Percentiles rank a stretch among this genome's conserved stretches.
phyloP scores from a whole-genome alignment of 495 filamentous ascomycete species.

The Trichoderma asperelloides region DNA sequence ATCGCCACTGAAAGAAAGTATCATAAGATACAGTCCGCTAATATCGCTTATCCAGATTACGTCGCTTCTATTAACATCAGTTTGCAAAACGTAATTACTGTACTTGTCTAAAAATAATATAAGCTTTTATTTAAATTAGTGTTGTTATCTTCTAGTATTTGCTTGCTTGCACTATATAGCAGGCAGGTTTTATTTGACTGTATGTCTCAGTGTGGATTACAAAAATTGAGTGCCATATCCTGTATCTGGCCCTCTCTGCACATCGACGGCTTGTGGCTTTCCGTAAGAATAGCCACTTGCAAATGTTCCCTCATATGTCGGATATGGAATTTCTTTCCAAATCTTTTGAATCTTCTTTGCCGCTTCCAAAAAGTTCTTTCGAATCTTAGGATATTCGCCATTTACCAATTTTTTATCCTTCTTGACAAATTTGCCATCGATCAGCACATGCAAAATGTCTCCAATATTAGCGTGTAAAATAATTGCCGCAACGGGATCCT shows the following conservation, averaged over 20 bases:
- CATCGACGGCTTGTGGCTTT: constrained; percentile 1
- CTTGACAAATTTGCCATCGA: constrained; percentile 16
- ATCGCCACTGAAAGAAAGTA: too few species aligned
- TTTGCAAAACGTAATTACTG: too few species aligned
- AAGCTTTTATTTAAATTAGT: too few species aligned
- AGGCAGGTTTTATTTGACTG: too few species aligned
- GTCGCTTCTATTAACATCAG: too few species aligned
- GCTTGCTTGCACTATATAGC: too few species aligned
- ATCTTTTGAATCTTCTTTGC: constrained; percentile 16
- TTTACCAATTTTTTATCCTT: constrained; percentile 11
- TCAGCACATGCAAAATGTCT: constrained; percentile 34
- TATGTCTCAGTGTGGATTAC: too few species aligned
- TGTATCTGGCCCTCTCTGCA: constrained; percentile 9
- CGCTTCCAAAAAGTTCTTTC: constrained; percentile 13
- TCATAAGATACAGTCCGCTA: too few species aligned
- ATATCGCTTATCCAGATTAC: too few species aligned
- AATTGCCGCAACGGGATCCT: constrained; percentile 43
- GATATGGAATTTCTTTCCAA: constrained; percentile 8
- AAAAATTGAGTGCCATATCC: constrained; percentile 11
- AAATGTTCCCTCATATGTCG: not conserved
- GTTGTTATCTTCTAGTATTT: too few species aligned
- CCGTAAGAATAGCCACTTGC: not conserved
- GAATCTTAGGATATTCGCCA: constrained; percentile 10
- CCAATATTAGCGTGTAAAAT: constrained; percentile 40
- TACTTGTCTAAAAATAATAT: too few species aligned